Percentiles rank a stretch among this genome's conserved stretches.
phyloP scores from a whole-genome alignment of 208 protist genomes.

The Leishmania amazonensis region DNA sequence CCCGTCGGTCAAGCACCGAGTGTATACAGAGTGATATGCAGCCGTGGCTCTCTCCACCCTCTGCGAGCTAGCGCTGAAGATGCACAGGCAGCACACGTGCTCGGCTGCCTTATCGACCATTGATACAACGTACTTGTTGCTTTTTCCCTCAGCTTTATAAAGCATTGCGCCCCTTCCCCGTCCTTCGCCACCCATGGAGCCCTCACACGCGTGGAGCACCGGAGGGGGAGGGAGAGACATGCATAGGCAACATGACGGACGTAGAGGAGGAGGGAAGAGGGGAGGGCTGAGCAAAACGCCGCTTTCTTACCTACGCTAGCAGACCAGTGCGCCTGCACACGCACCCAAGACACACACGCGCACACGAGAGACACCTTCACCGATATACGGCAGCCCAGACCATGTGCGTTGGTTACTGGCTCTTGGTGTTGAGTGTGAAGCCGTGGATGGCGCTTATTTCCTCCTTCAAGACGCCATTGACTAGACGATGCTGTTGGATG shows the following conservation, averaged over 20 bases:
- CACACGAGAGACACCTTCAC: background rate
- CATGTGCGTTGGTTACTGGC: background rate
- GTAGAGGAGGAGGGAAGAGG: background rate
- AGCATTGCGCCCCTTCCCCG: background rate
- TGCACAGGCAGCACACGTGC: background rate
- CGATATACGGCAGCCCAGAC: background rate
- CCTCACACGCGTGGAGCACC: background rate
- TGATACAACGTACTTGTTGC: background rate
- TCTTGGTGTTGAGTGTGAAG: conserved; percentile 76
- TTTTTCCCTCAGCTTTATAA: background rate
- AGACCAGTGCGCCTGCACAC: background rate
- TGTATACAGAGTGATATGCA: background rate
- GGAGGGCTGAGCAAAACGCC: background rate
- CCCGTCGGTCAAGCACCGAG: background rate
- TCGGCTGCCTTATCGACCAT: background rate
- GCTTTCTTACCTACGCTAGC: background rate
- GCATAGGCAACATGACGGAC: background rate
- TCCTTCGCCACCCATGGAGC: background rate
- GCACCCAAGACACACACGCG: background rate
- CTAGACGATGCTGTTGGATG: conserved; percentile 86
- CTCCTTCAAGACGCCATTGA: conserved; percentile 77
- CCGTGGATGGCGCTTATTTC: conserved; percentile 89
- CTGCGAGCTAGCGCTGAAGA: background rate
- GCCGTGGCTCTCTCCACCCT: background rate
- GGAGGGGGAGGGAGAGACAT: background rate